Conservation (phyloP, 768 basidiomycete species). For the Panaeolus papilionaceus region DNA sequence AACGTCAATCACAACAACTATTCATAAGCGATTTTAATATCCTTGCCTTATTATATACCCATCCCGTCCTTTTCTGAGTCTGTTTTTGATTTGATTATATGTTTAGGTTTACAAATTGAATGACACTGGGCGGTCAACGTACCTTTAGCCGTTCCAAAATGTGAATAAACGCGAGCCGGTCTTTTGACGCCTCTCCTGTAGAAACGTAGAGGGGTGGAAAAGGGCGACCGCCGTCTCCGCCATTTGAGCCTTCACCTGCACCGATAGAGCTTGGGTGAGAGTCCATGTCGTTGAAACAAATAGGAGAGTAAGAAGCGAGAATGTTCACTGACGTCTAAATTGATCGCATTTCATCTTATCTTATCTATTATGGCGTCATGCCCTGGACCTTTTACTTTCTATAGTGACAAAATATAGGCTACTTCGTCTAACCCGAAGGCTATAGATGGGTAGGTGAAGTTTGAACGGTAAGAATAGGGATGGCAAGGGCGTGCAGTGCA, state of each 20-base stretch:
- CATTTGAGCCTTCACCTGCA: slow-evolving; percentile 20
- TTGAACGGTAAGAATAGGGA: too few relatives aligned
- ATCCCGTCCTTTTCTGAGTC: slow-evolving; percentile 97
- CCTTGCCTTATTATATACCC: slow-evolving; percentile 83
- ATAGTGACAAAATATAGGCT: too few relatives aligned
- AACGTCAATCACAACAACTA: neutral
- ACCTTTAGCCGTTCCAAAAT: slow-evolving; percentile 91
- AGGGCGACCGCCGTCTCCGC: slow-evolving; percentile 34
- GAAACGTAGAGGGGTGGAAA: slow-evolving; percentile 67
- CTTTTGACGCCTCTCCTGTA: slow-evolving; percentile 58
- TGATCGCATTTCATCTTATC: neutral
- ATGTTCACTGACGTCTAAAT: too few relatives aligned
- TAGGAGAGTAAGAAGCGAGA: neutral
- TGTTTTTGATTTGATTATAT: slow-evolving; percentile 33
- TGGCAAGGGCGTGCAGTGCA: too few relatives aligned
- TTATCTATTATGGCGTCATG: neutral
- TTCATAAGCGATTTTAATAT: neutral
- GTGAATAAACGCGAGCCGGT: slow-evolving; percentile 91
- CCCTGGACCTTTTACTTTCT: too few relatives aligned
- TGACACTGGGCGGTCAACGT: neutral
- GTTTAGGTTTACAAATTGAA: too few relatives aligned
- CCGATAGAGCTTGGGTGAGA: neutral
- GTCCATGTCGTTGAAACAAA: neutral
- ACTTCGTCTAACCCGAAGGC: too few relatives aligned
- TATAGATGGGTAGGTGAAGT: too few relatives aligned